phyloP scores from a whole-genome alignment of 257 asterid species.

The Solanum tacnaense region DNA sequence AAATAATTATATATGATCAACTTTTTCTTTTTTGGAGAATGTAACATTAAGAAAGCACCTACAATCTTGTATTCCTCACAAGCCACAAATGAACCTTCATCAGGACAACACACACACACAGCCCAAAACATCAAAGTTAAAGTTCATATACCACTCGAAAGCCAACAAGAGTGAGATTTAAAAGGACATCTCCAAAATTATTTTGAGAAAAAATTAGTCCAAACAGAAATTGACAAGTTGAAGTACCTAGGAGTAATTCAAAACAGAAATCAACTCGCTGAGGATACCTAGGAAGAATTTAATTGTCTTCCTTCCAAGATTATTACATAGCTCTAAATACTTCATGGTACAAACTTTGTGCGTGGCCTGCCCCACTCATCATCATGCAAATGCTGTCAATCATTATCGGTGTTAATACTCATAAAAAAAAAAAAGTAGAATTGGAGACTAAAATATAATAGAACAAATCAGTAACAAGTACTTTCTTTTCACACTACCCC shows the following conservation, averaged over 20 bases:
- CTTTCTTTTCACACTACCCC: neutral
- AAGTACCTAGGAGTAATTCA: neutral
- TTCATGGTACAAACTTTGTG: constrained; percentile 42
- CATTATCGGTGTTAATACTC: constrained; percentile 1
- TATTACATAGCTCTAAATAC: constrained; percentile 12
- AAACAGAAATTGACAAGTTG: neutral
- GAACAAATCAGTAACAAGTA: neutral
- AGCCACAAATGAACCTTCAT: neutral
- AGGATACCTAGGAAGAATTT: neutral
- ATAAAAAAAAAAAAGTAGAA: neutral
- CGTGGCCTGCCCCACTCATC: constrained; percentile 84
- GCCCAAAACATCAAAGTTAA: neutral
- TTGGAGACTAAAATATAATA: neutral
- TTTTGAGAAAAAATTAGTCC: neutral
- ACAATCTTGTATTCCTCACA: neutral
- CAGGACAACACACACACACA: neutral
- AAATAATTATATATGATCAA: too few species aligned
- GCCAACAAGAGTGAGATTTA: neutral
- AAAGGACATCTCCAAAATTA: neutral
- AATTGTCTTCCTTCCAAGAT: constrained; percentile 23
- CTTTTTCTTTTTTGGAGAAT: neutral
- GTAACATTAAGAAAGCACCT: neutral
- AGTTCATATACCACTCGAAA: neutral
- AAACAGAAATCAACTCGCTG: neutral
- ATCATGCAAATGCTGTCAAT: constrained; percentile 84